Conservation (phyloP, 2,329 filamentous ascomycete genomes). For the Botryosphaeria dothidea region DNA sequence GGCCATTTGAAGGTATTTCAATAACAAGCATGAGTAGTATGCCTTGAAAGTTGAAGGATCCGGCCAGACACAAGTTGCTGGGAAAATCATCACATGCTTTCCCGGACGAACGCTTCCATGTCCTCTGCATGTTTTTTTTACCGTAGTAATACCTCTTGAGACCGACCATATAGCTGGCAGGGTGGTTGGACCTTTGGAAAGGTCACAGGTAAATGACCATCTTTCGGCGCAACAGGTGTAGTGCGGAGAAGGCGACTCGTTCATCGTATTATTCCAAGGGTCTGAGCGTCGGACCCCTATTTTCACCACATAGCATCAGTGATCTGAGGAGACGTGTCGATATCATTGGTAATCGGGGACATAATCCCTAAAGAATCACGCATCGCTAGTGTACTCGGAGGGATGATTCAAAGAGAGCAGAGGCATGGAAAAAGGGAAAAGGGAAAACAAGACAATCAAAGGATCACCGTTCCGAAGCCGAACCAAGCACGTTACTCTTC, state of each 20-base stretch:
- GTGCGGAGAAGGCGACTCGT: neutral
- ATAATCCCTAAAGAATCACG: constrained; percentile 15
- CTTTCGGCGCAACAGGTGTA: too few relatives aligned
- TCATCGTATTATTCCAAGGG: neutral
- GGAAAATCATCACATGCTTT: too few relatives aligned
- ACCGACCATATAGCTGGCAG: too few relatives aligned
- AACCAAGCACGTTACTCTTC: constrained; percentile 20
- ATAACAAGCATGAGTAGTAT: too few relatives aligned
- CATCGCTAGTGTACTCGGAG: constrained; percentile 20
- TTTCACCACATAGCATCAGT: constrained; percentile 7
- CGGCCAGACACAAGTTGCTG: too few relatives aligned
- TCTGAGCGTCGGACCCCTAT: constrained; percentile 16
- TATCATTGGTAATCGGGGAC: constrained; percentile 19
- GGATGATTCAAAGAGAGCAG: constrained; percentile 19
- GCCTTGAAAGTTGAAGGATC: too few relatives aligned
- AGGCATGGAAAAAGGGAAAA: constrained; percentile 16
- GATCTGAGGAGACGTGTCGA: constrained; percentile 17
- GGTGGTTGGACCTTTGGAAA: too few relatives aligned
- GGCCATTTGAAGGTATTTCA: too few relatives aligned
- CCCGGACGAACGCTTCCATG: too few relatives aligned
- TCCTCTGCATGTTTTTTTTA: too few relatives aligned
- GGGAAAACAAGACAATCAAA: constrained; percentile 20
- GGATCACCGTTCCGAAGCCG: constrained; percentile 19
- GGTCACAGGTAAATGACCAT: too few relatives aligned
- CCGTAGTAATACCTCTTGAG: too few relatives aligned